phyloP scores from a whole-genome alignment of 805 yeast genomes.

The Helenozyma baotianmanensis region DNA sequence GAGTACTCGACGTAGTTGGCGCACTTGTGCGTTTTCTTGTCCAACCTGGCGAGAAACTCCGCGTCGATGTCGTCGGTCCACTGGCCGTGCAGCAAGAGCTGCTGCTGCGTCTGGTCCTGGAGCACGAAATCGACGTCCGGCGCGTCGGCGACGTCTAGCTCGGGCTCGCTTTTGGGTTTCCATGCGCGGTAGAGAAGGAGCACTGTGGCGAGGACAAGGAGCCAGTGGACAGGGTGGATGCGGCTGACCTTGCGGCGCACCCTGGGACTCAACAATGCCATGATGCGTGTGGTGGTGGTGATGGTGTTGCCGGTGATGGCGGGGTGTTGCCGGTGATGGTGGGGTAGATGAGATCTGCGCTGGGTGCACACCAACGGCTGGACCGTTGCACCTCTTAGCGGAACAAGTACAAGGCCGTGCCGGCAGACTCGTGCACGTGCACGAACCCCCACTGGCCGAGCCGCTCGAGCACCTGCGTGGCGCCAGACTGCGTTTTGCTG shows the following conservation, averaged over 20 bases:
- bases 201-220: conserved; percentile 1
- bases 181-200: conserved; percentile 2
- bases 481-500: too few species aligned
- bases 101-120: not conserved
- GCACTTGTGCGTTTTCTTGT: conserved; percentile 33
- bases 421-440: conserved; percentile 11
- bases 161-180: too few species aligned
- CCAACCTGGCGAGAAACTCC: conserved; percentile 17
- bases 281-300: too few species aligned
- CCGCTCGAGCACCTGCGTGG: conserved; percentile 3
- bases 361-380: not conserved
- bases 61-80: conserved; percentile 7
- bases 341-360: not conserved
- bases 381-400: not conserved
- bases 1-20: conserved; percentile 64
- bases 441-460: conserved; percentile 15
- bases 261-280: too few species aligned
- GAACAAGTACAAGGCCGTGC: conserved; percentile 12
- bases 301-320: too few species aligned
- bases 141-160: not conserved
- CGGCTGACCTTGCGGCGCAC: not conserved
- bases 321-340: too few species aligned
- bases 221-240: not conserved
- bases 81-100: not conserved
- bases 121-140: not conserved